Evolutionary conservation across 352 stramenopile genomes (phyloP), one percentile per base, ranked within the genome.

Genomic region (Peronospora belbahrii): DNA sequence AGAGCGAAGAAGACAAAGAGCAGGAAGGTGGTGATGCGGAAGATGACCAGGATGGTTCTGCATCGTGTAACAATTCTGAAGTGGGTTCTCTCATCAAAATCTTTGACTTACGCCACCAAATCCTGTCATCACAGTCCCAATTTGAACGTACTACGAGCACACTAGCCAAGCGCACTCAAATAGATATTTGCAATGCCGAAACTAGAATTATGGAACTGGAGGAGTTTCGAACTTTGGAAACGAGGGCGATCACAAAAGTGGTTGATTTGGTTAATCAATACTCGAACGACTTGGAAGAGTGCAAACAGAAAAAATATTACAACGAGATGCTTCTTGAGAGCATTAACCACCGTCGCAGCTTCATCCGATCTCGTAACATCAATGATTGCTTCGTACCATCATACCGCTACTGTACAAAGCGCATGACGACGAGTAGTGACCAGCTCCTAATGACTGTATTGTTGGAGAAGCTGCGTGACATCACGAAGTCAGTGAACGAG

Each of bases 71-170:
- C 14, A 66, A 69, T 13, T 85, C 74, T 4, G 77, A 80, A 49
- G 67, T 87, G 13, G 77, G 84, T 19, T 74, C 72, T 30, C 42
- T 89, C 2, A 72, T 87, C 9, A 67, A 65, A 40, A 79, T 89
- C 20, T 84, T 87, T 34, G 76, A 89, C 28, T 53, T 89, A 33
- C 74, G 77, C 2, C 77, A 89, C 38, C 65, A 85, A 25, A 81
- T 89, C 40, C 49, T 89, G 25, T 82, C 75, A 2, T 84, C 74
- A 1, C 64, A 83, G 36, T 57, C 65, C 9, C 74, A 87, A 30
- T 85, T 86, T 41, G 56, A 85, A 49, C 71, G 65, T 24, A 89
- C 77, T 4, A 79, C 70, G 0, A 56, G 34, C 22, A 51, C 68
- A 6, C 52, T 89, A 2, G 45, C 68, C 1, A 74, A 66, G 41